Evolutionary conservation across 257 asterid species (phyloP), one percentile per base, ranked within the genome.

Genomic region (Solanum bukasovii): DNA sequence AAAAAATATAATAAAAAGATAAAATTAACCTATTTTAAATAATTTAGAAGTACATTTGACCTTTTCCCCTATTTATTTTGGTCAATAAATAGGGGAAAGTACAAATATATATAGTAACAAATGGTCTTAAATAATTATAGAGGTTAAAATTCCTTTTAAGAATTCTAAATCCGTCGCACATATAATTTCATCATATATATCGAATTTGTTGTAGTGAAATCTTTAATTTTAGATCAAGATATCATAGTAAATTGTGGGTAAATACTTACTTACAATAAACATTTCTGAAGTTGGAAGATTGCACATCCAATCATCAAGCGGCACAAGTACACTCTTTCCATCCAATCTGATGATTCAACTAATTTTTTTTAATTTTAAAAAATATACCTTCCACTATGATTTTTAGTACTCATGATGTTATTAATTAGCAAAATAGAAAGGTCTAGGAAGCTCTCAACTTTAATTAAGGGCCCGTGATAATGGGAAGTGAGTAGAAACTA

Each of bases 391-490:
- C 40, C 20, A 4, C 25, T 33, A 71, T 4, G 13, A 71, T 4
- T 33, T 38, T 71, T 33, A 52, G 9, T 18, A 16, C 25, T 33
- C 79, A 18, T 71, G 79, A 70, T 29, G 23, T 31, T 8, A 31
- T 52, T 18, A 16, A 13, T 68, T 68, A 27, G 9, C 35, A 27
- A 27, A 67, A 70, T 16, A 71, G 42, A 71, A 71, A 71, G 79
- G 77, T 78, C 59, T 11, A 59, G 71, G 65, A 74, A 40, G 25
- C 85, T 89, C 73, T 25, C 20, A 27, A 71, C 91, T 85, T 85
- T 88, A 85, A 90, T 86, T 84, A 79, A 42, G 20, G 88, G 88
- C 90, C 91, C 18, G 82, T 14, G 42, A 71, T 59, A 77, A 88
- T 90, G 91, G 90, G 89, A 88, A 44, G 42, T 77, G 75, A n/a